These are phyloP conservation scores for Lanmaoa rubissima DNA, from an alignment of 768 basidiomycete genomes.

Conservation along the genomic window DNA sequence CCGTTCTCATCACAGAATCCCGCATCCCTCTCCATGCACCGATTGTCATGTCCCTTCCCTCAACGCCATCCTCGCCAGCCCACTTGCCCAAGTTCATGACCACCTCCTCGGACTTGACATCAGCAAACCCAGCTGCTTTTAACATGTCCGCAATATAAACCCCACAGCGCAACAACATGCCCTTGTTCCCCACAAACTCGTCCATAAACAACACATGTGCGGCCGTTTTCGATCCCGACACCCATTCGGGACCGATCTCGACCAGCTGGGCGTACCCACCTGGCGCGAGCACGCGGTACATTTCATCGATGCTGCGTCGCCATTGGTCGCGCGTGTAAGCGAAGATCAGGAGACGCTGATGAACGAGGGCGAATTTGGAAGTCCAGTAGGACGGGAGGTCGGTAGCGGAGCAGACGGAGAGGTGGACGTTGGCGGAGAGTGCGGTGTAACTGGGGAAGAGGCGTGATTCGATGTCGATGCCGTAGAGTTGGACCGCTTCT, in stretches of 20 bases:
- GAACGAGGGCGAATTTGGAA: slow-evolving; percentile 30
- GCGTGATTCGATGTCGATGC: slow-evolving; percentile 26
- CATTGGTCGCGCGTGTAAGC: slow-evolving; percentile 32
- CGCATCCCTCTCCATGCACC: slow-evolving; percentile 26
- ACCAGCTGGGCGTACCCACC: slow-evolving; percentile 36
- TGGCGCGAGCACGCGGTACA: slow-evolving; percentile 31
- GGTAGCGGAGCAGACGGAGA: slow-evolving; percentile 25
- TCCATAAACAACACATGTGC: slow-evolving; percentile 9
- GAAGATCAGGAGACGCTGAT: slow-evolving; percentile 33
- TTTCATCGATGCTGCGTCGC: slow-evolving; percentile 24
- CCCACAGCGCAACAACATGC: slow-evolving; percentile 8
- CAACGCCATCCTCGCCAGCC: slow-evolving; percentile 24
- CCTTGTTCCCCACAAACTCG: slow-evolving; percentile 6
- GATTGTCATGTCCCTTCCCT: slow-evolving; percentile 14
- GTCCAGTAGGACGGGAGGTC: slow-evolving; percentile 32
- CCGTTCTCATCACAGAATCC: slow-evolving; percentile 19
- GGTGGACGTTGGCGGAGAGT: slow-evolving; percentile 15
- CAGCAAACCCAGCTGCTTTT: slow-evolving; percentile 16
- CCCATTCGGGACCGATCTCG: slow-evolving; percentile 24
- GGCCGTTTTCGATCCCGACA: slow-evolving; percentile 13
- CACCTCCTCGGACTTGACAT: slow-evolving; percentile 18
- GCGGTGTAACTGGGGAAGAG: slow-evolving; percentile 13
- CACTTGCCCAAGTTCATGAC: slow-evolving; percentile 22
- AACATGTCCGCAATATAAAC: slow-evolving; percentile 21
- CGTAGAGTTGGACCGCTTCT: slow-evolving; percentile 20